Conservation (phyloP, 2,329 filamentous ascomycete species). For the Nigrospora oryzae region DNA sequence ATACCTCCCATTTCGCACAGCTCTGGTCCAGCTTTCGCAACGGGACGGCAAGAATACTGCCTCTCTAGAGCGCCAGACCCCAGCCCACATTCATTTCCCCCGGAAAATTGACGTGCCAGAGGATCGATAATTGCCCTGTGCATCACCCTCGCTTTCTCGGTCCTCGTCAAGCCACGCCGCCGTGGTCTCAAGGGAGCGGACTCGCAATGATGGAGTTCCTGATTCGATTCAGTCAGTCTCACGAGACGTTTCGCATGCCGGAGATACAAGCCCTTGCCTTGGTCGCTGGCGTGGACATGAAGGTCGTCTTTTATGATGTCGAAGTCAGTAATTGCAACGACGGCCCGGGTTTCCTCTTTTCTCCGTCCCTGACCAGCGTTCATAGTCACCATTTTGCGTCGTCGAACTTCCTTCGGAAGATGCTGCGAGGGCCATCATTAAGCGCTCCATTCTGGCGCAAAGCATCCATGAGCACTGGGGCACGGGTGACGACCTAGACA, state of each 20-base stretch:
- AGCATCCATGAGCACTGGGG: slow-evolving; percentile 90
- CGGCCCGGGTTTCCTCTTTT: too few relatives aligned
- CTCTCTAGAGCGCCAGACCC: too few relatives aligned
- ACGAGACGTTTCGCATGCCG: slow-evolving; percentile 82
- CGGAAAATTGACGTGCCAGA: neutral
- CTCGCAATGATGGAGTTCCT: slow-evolving; percentile 60
- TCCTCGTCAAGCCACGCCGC: too few relatives aligned
- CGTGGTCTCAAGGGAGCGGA: neutral
- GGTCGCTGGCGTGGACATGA: slow-evolving; percentile 56
- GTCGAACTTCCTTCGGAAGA: slow-evolving; percentile 58
- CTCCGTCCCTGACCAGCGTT: too few relatives aligned
- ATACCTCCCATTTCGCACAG: too few relatives aligned
- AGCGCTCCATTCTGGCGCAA: slow-evolving; percentile 72
- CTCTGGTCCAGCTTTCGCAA: too few relatives aligned
- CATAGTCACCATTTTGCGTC: slow-evolving; percentile 78
- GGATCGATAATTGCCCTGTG: too few relatives aligned
- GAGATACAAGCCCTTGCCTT: slow-evolving; percentile 77
- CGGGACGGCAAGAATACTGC: too few relatives aligned
- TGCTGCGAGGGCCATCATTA: slow-evolving; percentile 58
- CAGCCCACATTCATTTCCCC: neutral
- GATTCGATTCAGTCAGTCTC: slow-evolving; percentile 79
- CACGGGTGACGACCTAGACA: slow-evolving; percentile 54
- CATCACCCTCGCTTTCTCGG: too few relatives aligned
- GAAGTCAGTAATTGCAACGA: slow-evolving; percentile 41
- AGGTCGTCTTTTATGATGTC: slow-evolving; percentile 66